Evolutionary conservation across 2,329 filamentous ascomycete genomes (phyloP).

Genomic region (Aspergillus phoenicis): DNA sequence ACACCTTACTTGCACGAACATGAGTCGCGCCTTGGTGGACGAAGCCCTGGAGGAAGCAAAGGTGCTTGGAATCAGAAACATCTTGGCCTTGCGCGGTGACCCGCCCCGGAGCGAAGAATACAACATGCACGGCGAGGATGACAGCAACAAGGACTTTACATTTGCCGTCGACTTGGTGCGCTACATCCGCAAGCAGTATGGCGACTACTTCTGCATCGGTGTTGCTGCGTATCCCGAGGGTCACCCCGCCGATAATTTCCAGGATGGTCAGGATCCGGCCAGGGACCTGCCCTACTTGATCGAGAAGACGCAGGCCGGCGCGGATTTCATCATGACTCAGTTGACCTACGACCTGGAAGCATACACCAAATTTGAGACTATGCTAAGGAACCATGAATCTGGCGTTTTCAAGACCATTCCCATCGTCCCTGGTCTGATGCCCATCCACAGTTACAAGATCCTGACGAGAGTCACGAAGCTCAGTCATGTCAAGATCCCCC

Average conservation of each 20-base stretch:
- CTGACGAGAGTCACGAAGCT: constrained; percentile 91
- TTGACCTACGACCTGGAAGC: constrained; percentile 89
- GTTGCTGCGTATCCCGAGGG: constrained; percentile 95
- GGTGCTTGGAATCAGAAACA: constrained; percentile 86
- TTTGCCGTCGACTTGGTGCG: constrained; percentile 87
- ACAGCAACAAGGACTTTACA: constrained; percentile 75
- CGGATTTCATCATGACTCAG: constrained; percentile 98
- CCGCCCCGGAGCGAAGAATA: constrained; percentile 90
- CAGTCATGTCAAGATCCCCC: constrained; percentile 82
- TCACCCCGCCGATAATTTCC: constrained; percentile 87
- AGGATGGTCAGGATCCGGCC: constrained; percentile 68
- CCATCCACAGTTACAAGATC: constrained; percentile 96
- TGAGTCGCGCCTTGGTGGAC: constrained; percentile 84
- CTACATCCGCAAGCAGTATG: constrained; percentile 83
- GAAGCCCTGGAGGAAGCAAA: constrained; percentile 89
- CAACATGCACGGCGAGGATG: constrained; percentile 61
- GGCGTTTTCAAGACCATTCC: constrained; percentile 82
- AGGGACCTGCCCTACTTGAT: constrained; percentile 82
- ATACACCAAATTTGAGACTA: constrained; percentile 77
- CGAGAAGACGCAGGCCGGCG: constrained; percentile 87
- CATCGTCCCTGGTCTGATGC: constrained; percentile 95
- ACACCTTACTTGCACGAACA: constrained; percentile 97
- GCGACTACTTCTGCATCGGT: constrained; percentile 94
- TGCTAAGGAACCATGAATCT: constrained; percentile 76
- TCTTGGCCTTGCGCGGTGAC: constrained; percentile 87